Base-by-base conservation (phyloP, 2,329 filamentous ascomycete genomes). In the Fusarium floridanum region DNA sequence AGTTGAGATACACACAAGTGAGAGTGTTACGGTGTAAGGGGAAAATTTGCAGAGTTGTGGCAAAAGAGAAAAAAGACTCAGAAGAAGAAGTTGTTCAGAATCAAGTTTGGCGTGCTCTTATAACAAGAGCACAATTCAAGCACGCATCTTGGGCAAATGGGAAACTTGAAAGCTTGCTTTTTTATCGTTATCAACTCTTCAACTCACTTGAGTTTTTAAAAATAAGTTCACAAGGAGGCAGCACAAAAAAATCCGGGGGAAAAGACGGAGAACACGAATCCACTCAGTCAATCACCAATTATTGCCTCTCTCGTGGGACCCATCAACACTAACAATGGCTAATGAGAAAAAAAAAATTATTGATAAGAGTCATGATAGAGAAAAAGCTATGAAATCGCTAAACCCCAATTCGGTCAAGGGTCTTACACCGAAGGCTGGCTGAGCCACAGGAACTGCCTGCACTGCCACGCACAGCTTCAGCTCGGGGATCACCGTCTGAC, bases 61-160 rank as follows among this genome's bases (percentile, higher is more conserved):
- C 24, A 27, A 27, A 27, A 27, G 24, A 27, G 24, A 27, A 27
- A 27, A 27, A 27, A 27, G 24, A 27, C 24, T 27, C 24, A 27
- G 24, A 27, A 27, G 65, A 37, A 29, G 60, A 34, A 50, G 24
- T 63, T 41, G 60, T 41, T 61, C 37, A 61, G 61, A 48, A 43
- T 53, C 27, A 61, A 61, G 53, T 59, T 55, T 14, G 34, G 36
- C 55, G 63, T 61, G 50, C 61, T 64, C 62, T 53, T 56, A 24
- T 39, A 53, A 6, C 17, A 63, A 73, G 69, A 76, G 69, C 71
- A 72, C 73, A 57, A 53, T 55, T 61, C 69, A 72, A 61, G 48
- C 45, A 76, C 53, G 66, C 73, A 76, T 72, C 63, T 62, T 72
- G 60, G 61, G 55, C n/a, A 72, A 22, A 22, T 4, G 22, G 22